These are phyloP conservation scores for Fusarium ambrosium DNA, from an alignment of 2,329 filamentous ascomycete genomes.

Conservation along the genomic window DNA sequence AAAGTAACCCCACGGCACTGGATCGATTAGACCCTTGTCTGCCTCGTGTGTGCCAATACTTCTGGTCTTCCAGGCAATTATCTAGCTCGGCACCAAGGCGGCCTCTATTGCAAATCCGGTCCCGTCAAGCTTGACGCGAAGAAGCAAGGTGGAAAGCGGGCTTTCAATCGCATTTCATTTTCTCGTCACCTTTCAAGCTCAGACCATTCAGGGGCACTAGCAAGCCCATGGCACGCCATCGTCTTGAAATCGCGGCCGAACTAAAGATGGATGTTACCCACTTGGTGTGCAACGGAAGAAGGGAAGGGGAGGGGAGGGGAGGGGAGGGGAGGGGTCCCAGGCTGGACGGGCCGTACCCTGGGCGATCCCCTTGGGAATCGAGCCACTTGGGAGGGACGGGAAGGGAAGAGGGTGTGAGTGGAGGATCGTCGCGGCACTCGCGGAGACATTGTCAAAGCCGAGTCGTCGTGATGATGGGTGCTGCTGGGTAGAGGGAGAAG, in stretches of 20 bases:
- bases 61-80: neutral
- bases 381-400: neutral
- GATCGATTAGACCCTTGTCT: neutral
- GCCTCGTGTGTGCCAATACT: neutral
- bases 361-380: neutral
- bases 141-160: neutral
- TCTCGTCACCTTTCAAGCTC: neutral
- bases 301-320: neutral
- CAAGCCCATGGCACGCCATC: slow-evolving; percentile 1
- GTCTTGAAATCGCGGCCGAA: neutral
- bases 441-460: neutral
- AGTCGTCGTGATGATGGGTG: neutral
- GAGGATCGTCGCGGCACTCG: slow-evolving; percentile 2
- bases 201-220: neutral
- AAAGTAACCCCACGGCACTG: neutral
- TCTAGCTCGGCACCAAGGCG: neutral
- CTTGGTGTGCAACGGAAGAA: neutral
- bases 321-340: neutral
- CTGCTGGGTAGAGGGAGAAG: neutral
- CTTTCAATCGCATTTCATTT: neutral
- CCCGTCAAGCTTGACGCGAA: neutral
- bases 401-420: neutral
- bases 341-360: slow-evolving; percentile 22
- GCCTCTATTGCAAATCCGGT: neutral
- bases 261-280: slow-evolving; percentile 3